Conservation (phyloP, 225 moss, liverwort and hornwort genomes). For the Climacium dendroides region DNA sequence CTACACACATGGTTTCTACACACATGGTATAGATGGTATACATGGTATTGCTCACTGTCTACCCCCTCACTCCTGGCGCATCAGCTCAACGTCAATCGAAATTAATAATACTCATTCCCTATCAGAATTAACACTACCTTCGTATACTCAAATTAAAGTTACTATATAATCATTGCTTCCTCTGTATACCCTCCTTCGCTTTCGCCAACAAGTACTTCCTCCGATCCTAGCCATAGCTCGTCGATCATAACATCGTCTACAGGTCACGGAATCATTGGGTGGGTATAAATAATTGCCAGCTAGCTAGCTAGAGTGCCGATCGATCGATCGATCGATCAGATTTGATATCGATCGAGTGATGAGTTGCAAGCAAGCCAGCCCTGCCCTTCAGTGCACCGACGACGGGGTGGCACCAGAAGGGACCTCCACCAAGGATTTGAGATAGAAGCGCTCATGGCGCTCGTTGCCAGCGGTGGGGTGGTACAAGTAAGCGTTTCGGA, state of each 20-base stretch:
- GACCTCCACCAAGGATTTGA: constrained; percentile 22
- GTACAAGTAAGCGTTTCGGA: constrained; percentile 47
- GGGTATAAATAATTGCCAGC: neutral
- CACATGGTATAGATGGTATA: neutral
- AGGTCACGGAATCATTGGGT: constrained; percentile 14
- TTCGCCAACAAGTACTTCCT: neutral
- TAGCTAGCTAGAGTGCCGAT: neutral
- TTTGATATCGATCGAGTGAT: neutral
- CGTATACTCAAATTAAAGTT: neutral
- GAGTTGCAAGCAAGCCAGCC: neutral
- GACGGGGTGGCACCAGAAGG: constrained; percentile 17
- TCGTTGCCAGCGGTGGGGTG: constrained; percentile 43
- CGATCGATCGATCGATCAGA: neutral
- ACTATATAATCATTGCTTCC: neutral
- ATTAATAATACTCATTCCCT: too few species aligned
- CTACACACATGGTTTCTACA: constrained; percentile 6
- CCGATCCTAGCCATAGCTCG: neutral
- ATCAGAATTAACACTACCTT: neutral
- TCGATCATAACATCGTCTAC: neutral
- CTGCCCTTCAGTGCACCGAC: constrained; percentile 18
- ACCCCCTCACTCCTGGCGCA: neutral
- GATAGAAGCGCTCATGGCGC: constrained; percentile 47
- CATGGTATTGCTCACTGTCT: neutral
- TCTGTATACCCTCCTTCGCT: neutral
- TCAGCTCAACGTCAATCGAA: neutral